Base-by-base conservation (phyloP, 179 eudicot species). In the Corrigiola litoralis region DNA sequence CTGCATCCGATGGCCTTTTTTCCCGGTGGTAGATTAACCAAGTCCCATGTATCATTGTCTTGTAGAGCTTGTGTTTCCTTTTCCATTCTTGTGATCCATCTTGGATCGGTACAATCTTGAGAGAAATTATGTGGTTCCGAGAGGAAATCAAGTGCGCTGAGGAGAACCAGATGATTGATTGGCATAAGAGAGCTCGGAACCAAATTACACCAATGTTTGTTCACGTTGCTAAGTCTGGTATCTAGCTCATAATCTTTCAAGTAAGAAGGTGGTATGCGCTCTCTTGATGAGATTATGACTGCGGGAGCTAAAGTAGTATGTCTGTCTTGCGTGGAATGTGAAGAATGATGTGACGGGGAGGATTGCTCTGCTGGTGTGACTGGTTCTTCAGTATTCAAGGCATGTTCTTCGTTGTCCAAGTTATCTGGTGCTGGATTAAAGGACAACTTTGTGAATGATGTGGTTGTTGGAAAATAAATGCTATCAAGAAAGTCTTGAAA, bases 81-180 rank as follows among this genome's bases (percentile, higher is more conserved):
- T 0, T 41, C 2, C 64, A 59, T 59, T 1, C 36, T 33, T 0
- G 0, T 6, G 0, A 40, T 4, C 65, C 65, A 60, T 0, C 13
- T 17, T 0, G 36, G 14, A 28, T 60, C 38, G 2, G 0, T 13
- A 3, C 6, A 29, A 4, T 36, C 58, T 29, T 53, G 5, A 1
- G 28, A 2, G 9, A 28, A 53, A 4, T 36, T 24, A 12, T 7
- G 28, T 6, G 58, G 58, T 16, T 53, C 38, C 28, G 13, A 11
- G 7, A 4, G n/a, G 0, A 21, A 44, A 0, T 16, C 0, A 0
- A 1, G 1, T 0, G 2, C 6, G 0, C 25, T 1, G 0, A 16
- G 28, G 2, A 5, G 2, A 29, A 2, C n/a, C 14, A 29, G 27
- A 0, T n/a, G 0, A 42, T 6, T 4, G 6, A n/a, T 0, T 12